Percentiles rank a stretch among this genome's conserved stretches.
Conservation (phyloP, 23 red algal genomes). For the Agarophyton chilense region DNA sequence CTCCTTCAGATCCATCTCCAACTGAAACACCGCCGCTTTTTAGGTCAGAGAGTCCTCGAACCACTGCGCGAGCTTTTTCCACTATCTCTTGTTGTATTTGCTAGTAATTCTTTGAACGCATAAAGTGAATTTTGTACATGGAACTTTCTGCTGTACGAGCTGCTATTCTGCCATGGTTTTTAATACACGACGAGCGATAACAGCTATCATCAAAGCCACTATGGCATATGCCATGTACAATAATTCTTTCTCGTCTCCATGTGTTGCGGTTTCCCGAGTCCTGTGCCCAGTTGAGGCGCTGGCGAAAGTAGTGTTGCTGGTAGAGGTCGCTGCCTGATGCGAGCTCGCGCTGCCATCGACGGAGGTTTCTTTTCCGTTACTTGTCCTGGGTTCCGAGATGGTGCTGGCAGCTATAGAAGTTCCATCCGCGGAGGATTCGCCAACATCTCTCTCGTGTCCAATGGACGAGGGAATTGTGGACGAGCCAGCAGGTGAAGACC, state of each 20-base stretch:
- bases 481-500: not conserved
- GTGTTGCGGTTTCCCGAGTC: not conserved
- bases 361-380: not conserved
- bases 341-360: not conserved
- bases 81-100: slow-evolving; percentile 27
- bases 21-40: not conserved
- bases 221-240: slow-evolving; percentile 75
- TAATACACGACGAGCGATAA: slow-evolving; percentile 59
- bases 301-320: not conserved
- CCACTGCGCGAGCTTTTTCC: slow-evolving; percentile 3
- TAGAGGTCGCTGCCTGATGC: not conserved
- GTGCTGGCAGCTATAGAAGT: not conserved
- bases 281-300: not conserved
- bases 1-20: not conserved
- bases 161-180: slow-evolving; percentile 24
- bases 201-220: slow-evolving; percentile 50
- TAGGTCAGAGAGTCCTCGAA: not conserved
- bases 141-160: not conserved
- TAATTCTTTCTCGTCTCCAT: slow-evolving; percentile 60
- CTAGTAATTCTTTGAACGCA: slow-evolving; percentile 13
- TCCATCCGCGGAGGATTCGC: not conserved
- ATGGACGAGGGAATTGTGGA: not conserved
- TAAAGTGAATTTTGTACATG: no score
- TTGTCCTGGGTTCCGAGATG: no score
- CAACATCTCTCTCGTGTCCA: no score